phyloP scores from a whole-genome alignment of 2,329 filamentous ascomycete genomes.

The Verticillium klebahnii region DNA sequence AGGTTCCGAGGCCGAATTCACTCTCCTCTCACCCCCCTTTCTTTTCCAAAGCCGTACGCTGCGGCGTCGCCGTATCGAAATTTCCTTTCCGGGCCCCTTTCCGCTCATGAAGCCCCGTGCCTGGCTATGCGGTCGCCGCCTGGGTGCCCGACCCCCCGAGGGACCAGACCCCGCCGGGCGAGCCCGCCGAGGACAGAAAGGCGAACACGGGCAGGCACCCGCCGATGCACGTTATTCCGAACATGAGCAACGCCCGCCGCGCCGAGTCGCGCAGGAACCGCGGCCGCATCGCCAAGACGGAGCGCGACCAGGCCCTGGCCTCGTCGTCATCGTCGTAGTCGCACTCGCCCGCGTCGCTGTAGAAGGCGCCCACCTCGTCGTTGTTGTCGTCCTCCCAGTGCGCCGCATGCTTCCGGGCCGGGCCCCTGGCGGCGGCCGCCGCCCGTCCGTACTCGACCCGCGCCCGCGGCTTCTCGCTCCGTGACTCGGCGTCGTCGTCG shows the following conservation, averaged over 20 bases:
- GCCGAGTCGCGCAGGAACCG: conserved; percentile 17
- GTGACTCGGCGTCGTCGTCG: background rate
- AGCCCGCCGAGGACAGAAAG: background rate
- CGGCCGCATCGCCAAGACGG: conserved; percentile 7
- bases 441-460: background rate
- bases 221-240: conserved; percentile 24
- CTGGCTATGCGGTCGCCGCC: background rate
- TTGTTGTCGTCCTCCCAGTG: conserved; percentile 11
- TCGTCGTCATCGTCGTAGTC: conserved; percentile 7
- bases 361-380: conserved; percentile 5
- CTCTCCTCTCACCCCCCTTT: background rate
- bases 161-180: background rate
- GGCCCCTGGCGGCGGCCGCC: background rate
- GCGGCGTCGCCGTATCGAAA: background rate
- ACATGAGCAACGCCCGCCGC: conserved; percentile 21
- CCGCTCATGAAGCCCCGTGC: background rate
- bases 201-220: conserved; percentile 10
- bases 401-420: conserved; percentile 8
- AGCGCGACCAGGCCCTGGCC: conserved; percentile 3
- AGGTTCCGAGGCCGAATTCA: background rate
- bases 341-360: conserved; percentile 7
- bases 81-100: background rate
- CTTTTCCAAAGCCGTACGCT: background rate
- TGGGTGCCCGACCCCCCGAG: background rate
- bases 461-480: background rate